phyloP scores from a whole-genome alignment of 192 early-diverging fungal genomes.

The Coemansia sp. region DNA sequence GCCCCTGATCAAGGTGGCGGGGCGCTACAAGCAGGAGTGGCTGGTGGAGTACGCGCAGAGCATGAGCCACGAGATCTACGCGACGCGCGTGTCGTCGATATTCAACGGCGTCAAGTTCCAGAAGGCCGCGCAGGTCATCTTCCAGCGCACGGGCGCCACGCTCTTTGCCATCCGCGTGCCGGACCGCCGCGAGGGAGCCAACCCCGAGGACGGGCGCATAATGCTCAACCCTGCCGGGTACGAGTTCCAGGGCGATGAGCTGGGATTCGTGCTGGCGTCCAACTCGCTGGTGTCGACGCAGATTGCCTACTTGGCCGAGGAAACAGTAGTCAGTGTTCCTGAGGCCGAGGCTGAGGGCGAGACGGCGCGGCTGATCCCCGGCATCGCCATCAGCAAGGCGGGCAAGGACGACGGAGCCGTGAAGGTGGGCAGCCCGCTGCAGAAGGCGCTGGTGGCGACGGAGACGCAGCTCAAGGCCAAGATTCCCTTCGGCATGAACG shows the following conservation, averaged over 20 bases:
- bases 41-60: constrained; percentile 63
- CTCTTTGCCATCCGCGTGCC: constrained; percentile 60
- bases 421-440: constrained; percentile 33
- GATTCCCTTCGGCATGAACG: constrained; percentile 47
- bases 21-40: constrained; percentile 46
- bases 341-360: constrained; percentile 6
- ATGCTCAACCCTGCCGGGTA: constrained; percentile 63
- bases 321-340: constrained; percentile 9
- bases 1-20: constrained; percentile 38
- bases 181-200: constrained; percentile 1
- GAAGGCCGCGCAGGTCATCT: constrained; percentile 58
- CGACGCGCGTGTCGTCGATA: constrained; percentile 50
- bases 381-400: not conserved
- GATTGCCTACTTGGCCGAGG: constrained; percentile 44
- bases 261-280: constrained; percentile 59
- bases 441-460: constrained; percentile 19
- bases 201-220: constrained; percentile 21
- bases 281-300: constrained; percentile 46
- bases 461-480: constrained; percentile 32
- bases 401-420: not conserved
- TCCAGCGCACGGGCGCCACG: constrained; percentile 57
- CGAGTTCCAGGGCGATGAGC: constrained; percentile 60
- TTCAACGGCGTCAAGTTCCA: constrained; percentile 58
- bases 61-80: constrained; percentile 66
- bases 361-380: constrained; percentile 31